These are phyloP conservation scores for Globisporangium solare DNA, from an alignment of 352 stramenopile genomes.

Conservation along the genomic window DNA sequence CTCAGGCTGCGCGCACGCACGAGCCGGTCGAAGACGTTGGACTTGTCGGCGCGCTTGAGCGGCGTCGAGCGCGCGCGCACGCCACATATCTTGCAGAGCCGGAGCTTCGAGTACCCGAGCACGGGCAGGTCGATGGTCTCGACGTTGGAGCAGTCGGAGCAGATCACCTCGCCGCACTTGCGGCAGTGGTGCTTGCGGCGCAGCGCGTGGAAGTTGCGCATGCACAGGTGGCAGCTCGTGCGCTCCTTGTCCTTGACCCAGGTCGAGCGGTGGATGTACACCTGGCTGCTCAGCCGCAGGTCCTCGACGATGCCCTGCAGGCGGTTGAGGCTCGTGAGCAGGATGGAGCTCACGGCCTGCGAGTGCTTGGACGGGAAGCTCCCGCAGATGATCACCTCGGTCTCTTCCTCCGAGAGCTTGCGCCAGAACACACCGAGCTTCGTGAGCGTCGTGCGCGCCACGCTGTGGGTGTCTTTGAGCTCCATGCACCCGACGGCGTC, in stretches of 20 bases:
- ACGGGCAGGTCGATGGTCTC: constrained; percentile 65
- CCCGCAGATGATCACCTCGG: constrained; percentile 74
- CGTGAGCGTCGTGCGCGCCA: constrained; percentile 47
- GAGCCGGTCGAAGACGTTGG: constrained; percentile 64
- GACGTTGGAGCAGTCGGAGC: constrained; percentile 73
- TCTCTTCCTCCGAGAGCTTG: constrained; percentile 58
- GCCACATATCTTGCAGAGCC: constrained; percentile 78
- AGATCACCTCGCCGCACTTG: constrained; percentile 77
- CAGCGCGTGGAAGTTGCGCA: constrained; percentile 71
- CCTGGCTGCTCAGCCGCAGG: constrained; percentile 64
- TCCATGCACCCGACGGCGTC: constrained; percentile 75
- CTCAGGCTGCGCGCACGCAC: constrained; percentile 52
- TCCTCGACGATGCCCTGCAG: constrained; percentile 71
- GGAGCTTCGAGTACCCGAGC: constrained; percentile 75
- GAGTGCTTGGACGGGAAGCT: constrained; percentile 74
- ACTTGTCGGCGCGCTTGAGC: constrained; percentile 46
- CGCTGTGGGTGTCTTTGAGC: constrained; percentile 66
- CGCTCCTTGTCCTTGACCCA: constrained; percentile 78
- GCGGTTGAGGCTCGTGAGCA: constrained; percentile 45
- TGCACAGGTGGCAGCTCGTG: constrained; percentile 67
- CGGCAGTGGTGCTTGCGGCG: constrained; percentile 79
- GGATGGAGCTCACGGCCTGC: constrained; percentile 41
- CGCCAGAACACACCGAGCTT: constrained; percentile 77
- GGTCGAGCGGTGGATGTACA: constrained; percentile 68
- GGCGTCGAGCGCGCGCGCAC: constrained; percentile 70